Conservation (phyloP, 1,284 basidiomycete species). For the Apiotrichum domesticum region DNA sequence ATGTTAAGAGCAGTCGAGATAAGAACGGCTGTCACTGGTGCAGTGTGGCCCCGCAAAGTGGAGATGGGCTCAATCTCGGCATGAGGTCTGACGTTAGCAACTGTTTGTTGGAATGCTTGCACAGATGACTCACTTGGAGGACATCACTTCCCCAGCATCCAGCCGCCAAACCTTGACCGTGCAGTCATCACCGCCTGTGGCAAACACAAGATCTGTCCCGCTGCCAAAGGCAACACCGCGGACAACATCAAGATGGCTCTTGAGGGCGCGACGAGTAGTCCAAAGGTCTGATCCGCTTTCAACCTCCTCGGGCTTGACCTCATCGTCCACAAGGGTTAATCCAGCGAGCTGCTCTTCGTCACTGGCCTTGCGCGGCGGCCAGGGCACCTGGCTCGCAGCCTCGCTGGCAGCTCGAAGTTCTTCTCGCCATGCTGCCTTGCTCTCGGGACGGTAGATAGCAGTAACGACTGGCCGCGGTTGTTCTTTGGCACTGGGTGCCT, state of each 20-base stretch:
- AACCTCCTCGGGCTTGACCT: slow-evolving; percentile 54
- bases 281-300: slow-evolving; percentile 53
- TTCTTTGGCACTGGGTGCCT: background rate
- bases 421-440: slow-evolving; percentile 75
- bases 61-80: slow-evolving; percentile 81
- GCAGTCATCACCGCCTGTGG: slow-evolving; percentile 88
- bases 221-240: slow-evolving; percentile 77
- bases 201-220: slow-evolving; percentile 71
- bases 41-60: slow-evolving; percentile 87
- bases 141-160: slow-evolving; percentile 28
- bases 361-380: slow-evolving; percentile 15
- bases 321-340: slow-evolving; percentile 49
- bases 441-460: slow-evolving; percentile 79
- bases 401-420: slow-evolving; percentile 47
- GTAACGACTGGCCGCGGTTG: slow-evolving; percentile 56
- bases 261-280: slow-evolving; percentile 73
- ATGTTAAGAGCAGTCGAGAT: slow-evolving; percentile 68
- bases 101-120: background rate
- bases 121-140: slow-evolving; percentile 21
- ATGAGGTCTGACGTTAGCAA: slow-evolving; percentile 50
- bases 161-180: slow-evolving; percentile 85
- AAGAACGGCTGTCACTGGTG: slow-evolving; percentile 82
- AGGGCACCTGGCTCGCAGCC: slow-evolving; percentile 35
- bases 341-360: slow-evolving; percentile 38
- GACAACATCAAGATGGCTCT: slow-evolving; percentile 87